These are phyloP conservation scores for Gardenia jasminoides DNA, from an alignment of 257 asterid species.

Conservation along the genomic window DNA sequence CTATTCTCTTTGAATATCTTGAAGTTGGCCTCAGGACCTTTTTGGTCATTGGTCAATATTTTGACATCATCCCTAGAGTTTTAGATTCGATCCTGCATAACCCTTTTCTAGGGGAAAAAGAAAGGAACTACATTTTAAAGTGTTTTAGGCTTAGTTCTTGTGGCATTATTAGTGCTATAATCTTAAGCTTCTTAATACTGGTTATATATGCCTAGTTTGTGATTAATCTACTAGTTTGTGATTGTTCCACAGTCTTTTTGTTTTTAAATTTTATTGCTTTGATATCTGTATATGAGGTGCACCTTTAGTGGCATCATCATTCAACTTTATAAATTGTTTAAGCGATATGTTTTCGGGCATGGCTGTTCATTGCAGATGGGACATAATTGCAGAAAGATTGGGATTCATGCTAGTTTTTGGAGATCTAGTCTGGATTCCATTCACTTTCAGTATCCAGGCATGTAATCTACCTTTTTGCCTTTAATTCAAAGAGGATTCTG, in stretches of 20 bases:
- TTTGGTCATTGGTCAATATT: too few relatives aligned
- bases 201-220: neutral
- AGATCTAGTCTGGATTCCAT: constrained; percentile 95
- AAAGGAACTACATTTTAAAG: neutral
- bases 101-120: too few relatives aligned
- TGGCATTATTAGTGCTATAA: neutral
- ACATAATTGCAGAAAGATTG: constrained; percentile 95
- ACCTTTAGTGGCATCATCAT: neutral
- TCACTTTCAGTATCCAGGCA: constrained; percentile 98
- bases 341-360: neutral
- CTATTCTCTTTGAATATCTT: too few relatives aligned
- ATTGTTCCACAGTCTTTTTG: too few relatives aligned
- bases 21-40: too few relatives aligned
- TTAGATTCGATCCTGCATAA: too few relatives aligned
- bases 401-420: constrained; percentile 99
- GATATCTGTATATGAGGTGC: neutral
- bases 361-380: constrained; percentile 62
- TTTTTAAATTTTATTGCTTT: too few relatives aligned
- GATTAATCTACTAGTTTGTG: neutral
- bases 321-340: neutral
- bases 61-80: too few relatives aligned
- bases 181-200: neutral
- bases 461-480: neutral
- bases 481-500: neutral
- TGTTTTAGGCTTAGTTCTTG: neutral